Conservation (phyloP, 208 protist species). For the Trypanosoma avium region DNA sequence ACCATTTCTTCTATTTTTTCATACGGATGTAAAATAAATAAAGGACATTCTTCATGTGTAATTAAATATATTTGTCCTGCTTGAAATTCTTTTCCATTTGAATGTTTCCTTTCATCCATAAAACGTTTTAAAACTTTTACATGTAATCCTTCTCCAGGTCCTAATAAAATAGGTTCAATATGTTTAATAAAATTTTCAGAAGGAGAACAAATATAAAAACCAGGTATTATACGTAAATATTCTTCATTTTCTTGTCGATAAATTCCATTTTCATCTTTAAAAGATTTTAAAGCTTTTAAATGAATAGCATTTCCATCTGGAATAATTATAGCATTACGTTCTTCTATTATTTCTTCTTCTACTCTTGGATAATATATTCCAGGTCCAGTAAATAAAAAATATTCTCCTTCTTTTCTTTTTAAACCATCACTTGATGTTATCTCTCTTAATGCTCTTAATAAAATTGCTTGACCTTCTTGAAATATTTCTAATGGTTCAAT, state of each 20-base stretch:
- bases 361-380: slow-evolving; percentile 75
- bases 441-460: slow-evolving; percentile 51
- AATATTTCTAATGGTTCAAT: slow-evolving; percentile 69
- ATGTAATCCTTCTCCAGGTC: slow-evolving; percentile 81
- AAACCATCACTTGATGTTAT: slow-evolving; percentile 43
- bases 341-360: slow-evolving; percentile 54
- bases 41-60: slow-evolving; percentile 68
- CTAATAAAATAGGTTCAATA: slow-evolving; percentile 58
- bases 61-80: slow-evolving; percentile 84
- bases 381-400: slow-evolving; percentile 60
- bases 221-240: slow-evolving; percentile 59
- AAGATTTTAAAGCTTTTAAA: slow-evolving; percentile 39
- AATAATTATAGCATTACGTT: slow-evolving; percentile 31
- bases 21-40: slow-evolving; percentile 93
- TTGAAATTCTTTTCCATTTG: slow-evolving; percentile 49
- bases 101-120: slow-evolving; percentile 79
- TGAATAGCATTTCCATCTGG: slow-evolving; percentile 34
- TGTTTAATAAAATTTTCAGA: slow-evolving; percentile 72
- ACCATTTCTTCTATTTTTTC: slow-evolving; percentile 80
- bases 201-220: slow-evolving; percentile 73
- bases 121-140: slow-evolving; percentile 82
- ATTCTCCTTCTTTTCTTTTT: slow-evolving; percentile 40
- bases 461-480: slow-evolving; percentile 36
- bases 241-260: slow-evolving; percentile 54
- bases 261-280: slow-evolving; percentile 36